Percentiles rank a stretch among this genome's conserved stretches.
These are phyloP conservation scores for Psilocybe azurescens DNA, from an alignment of 768 basidiomycete genomes.

Conservation along the genomic window DNA sequence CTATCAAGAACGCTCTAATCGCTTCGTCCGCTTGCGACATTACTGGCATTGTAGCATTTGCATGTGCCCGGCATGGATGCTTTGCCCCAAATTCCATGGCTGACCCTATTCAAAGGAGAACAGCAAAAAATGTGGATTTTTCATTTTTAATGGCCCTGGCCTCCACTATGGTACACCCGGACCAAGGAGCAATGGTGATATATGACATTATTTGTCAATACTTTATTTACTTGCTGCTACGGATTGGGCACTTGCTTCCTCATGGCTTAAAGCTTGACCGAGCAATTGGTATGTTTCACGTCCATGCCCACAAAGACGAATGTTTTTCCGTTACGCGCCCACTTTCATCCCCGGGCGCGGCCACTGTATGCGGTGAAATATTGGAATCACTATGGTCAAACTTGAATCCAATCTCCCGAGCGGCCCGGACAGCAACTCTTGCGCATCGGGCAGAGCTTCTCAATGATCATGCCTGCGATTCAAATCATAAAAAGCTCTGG, in stretches of 20 bases:
- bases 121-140: constrained; percentile 31
- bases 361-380: constrained; percentile 18
- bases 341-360: constrained; percentile 21
- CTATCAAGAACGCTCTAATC: no score
- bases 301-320: constrained; percentile 29
- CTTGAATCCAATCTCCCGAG: constrained; percentile 19
- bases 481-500: no score
- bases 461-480: no score
- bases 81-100: constrained; percentile 20
- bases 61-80: constrained; percentile 25
- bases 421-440: no score
- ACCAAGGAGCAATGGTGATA: constrained; percentile 11
- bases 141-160: constrained; percentile 8
- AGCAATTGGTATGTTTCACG: constrained; percentile 30
- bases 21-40: constrained; percentile 14
- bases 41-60: constrained; percentile 22
- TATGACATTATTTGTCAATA: constrained; percentile 9
- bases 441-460: no score
- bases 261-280: constrained; percentile 4
- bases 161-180: constrained; percentile 11
- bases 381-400: constrained; percentile 26
- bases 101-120: constrained; percentile 24
- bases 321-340: constrained; percentile 29
- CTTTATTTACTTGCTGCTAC: not conserved
- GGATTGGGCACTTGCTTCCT: not conserved